Conservation (phyloP, 2,329 filamentous ascomycete genomes). For the Colletotrichum filicis region DNA sequence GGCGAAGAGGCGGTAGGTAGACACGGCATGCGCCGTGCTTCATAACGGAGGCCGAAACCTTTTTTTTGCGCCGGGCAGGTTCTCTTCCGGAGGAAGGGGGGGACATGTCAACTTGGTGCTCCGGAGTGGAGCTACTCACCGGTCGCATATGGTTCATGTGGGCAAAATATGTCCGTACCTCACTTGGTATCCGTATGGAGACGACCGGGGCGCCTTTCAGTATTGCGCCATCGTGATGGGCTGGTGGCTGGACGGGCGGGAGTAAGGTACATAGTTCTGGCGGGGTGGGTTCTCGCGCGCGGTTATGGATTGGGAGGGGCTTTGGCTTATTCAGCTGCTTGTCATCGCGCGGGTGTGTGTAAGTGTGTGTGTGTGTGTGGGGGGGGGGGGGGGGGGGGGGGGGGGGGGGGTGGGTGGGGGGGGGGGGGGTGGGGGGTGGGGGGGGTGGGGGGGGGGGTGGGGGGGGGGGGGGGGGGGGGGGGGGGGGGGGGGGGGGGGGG, state of each 20-base stretch:
- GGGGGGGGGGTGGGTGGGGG: too few species aligned
- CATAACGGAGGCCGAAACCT: too few species aligned
- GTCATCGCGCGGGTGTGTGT: conserved; percentile 16
- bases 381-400: background rate
- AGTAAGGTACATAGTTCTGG: background rate
- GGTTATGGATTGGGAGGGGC: background rate
- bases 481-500: background rate
- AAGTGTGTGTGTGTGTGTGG: background rate
- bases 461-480: background rate
- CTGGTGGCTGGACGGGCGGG: background rate
- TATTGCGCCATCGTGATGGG: background rate
- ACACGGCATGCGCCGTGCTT: too few species aligned
- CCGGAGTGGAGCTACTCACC: too few species aligned
- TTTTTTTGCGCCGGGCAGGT: too few species aligned
- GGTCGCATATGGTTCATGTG: background rate
- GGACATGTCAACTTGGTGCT: too few species aligned
- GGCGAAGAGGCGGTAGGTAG: too few species aligned
- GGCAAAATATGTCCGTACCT: background rate
- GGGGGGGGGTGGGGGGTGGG: background rate
- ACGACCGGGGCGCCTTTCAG: background rate
- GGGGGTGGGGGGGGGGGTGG: background rate
- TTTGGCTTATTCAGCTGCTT: conserved; percentile 25
- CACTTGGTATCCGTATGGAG: background rate
- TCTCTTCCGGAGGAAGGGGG: too few species aligned
- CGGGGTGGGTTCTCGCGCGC: conserved; percentile 25